Evolutionary conservation across 345 rosid species (phyloP).

Genomic region (Pseudoturritis turrita): DNA sequence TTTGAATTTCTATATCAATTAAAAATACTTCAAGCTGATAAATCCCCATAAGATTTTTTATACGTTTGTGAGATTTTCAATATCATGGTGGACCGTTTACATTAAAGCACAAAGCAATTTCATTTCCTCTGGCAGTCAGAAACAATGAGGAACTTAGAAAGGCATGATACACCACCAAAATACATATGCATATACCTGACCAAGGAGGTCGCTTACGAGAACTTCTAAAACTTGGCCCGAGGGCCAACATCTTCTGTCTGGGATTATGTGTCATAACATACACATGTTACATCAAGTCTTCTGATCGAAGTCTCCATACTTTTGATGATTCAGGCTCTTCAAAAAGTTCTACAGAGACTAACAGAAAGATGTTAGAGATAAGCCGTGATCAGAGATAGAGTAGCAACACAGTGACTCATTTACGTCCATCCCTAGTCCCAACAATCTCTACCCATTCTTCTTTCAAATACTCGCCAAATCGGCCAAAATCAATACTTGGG

Average conservation of each 20-base stretch:
- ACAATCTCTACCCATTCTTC: background rate
- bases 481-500: background rate
- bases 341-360: conserved; percentile 6
- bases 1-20: no score
- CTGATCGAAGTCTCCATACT: background rate
- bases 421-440: background rate
- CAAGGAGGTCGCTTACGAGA: background rate
- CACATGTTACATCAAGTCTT: background rate
- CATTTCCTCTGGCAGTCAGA: background rate
- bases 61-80: no score
- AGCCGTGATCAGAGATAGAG: background rate
- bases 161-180: background rate
- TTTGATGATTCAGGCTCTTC: background rate
- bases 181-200: background rate
- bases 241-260: background rate
- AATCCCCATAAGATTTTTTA: no score
- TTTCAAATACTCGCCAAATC: background rate
- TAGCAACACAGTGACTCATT: background rate
- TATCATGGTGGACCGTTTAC: background rate
- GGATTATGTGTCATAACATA: background rate
- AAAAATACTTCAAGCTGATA: no score
- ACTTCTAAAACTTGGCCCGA: background rate
- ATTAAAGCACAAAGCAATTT: background rate
- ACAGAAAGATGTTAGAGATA: background rate
- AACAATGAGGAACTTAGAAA: background rate